phyloP scores from a whole-genome alignment of 2,329 filamentous ascomycete genomes.

The Hypoxylon sp. region DNA sequence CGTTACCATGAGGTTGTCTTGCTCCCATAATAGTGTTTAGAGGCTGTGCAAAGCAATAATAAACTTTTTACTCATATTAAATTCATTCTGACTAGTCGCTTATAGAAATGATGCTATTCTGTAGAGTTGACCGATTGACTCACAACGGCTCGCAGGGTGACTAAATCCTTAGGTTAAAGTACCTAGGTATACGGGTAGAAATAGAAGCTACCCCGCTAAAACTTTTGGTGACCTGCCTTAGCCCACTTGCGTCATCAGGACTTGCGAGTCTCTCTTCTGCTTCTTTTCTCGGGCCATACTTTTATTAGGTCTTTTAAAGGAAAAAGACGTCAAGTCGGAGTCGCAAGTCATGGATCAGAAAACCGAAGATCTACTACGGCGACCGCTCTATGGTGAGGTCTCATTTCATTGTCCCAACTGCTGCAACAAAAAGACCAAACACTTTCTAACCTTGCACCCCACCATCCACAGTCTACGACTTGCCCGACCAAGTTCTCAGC shows the following conservation, averaged over 20 bases:
- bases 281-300: background rate
- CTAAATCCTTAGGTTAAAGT: background rate
- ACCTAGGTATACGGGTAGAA: background rate
- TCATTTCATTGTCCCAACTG: background rate
- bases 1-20: background rate
- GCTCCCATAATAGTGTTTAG: background rate
- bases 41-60: slow-evolving; percentile 11
- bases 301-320: background rate
- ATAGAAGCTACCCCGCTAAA: slow-evolving; percentile 41
- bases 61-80: slow-evolving; percentile 8
- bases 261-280: slow-evolving; percentile 1
- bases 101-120: slow-evolving; percentile 1
- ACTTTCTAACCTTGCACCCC: slow-evolving; percentile 45
- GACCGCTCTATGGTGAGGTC: slow-evolving; percentile 67
- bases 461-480: slow-evolving; percentile 78
- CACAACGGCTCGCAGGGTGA: slow-evolving; percentile 10
- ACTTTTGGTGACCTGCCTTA: slow-evolving; percentile 10
- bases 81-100: background rate
- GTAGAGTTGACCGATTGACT: slow-evolving; percentile 28
- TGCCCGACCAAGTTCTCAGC: slow-evolving; percentile 80
- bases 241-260: slow-evolving; percentile 38
- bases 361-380: slow-evolving; percentile 63
- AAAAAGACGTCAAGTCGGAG: background rate
- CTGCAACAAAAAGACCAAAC: slow-evolving; percentile 20
- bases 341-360: slow-evolving; percentile 57